Percentiles rank a stretch among this genome's conserved stretches.
These are phyloP conservation scores for Begonia masoniana DNA, from an alignment of 306 rosid species.

Conservation along the genomic window DNA sequence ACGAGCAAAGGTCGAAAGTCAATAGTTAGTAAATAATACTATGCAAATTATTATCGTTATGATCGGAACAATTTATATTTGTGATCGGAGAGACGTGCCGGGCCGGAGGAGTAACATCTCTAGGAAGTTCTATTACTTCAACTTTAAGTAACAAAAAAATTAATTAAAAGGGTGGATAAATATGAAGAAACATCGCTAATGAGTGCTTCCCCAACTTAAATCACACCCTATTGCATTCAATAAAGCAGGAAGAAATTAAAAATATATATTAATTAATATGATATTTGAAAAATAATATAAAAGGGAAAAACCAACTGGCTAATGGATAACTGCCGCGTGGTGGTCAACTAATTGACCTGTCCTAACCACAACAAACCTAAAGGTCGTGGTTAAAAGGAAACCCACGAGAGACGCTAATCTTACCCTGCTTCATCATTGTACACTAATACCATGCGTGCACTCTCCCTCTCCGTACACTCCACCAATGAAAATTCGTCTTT, in stretches of 20 bases:
- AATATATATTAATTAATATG: not conserved
- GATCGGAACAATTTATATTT: too few species aligned
- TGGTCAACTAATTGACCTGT: constrained; percentile 29
- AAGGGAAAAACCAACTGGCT: not conserved
- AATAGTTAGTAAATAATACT: too few species aligned
- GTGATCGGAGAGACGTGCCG: too few species aligned
- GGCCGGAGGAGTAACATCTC: too few species aligned
- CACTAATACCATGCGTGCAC: constrained; percentile 17
- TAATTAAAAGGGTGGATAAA: too few species aligned
- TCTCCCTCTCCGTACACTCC: constrained; percentile 7
- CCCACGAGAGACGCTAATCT: not conserved
- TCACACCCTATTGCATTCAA: not conserved
- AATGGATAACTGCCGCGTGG: too few species aligned
- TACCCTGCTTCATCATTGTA: constrained; percentile 11
- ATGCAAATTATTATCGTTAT: too few species aligned
- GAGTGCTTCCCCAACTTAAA: not conserved
- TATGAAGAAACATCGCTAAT: too few species aligned
- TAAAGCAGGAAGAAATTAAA: not conserved
- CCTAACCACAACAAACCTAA: constrained; percentile 7
- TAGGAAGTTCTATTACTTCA: too few species aligned
- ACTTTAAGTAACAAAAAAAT: too few species aligned
- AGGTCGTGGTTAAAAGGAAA: constrained; percentile 24
- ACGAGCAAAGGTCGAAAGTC: too few species aligned
- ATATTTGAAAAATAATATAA: too few species aligned
- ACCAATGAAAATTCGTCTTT: not conserved